A percentile compares a stretch with the other conserved stretches of the same genome.
phyloP scores from a whole-genome alignment of 2,329 filamentous ascomycete genomes.

The Fonsecaea multimorphosa region DNA sequence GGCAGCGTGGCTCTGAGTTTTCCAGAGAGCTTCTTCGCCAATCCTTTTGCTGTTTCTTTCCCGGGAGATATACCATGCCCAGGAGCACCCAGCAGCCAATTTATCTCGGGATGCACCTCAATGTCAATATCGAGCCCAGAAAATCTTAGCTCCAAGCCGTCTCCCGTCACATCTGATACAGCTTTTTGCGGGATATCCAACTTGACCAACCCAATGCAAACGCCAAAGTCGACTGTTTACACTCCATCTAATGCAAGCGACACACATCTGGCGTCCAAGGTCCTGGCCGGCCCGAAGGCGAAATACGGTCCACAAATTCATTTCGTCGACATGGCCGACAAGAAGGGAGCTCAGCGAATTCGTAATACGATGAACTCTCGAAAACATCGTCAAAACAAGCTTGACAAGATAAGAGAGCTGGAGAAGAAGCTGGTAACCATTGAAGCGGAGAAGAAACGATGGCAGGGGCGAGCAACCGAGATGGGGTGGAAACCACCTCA shows the following conservation, averaged over 20 bases:
- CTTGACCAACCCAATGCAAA: background rate
- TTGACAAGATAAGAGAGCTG: conserved; percentile 37
- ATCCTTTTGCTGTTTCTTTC: conserved; percentile 38
- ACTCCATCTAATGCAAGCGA: conserved; percentile 2
- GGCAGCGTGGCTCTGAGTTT: conserved; percentile 19
- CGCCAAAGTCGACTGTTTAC: conserved; percentile 2
- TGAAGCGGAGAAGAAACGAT: conserved; percentile 33
- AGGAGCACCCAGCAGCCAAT: conserved; percentile 10
- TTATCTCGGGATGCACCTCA: background rate
- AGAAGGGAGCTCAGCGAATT: conserved; percentile 37
- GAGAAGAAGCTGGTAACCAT: conserved; percentile 36
- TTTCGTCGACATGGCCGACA: conserved; percentile 39
- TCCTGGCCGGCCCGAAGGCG: conserved; percentile 2
- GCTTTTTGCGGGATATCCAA: background rate
- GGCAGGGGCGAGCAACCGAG: conserved; percentile 19
- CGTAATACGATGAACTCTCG: conserved; percentile 41
- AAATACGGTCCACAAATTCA: conserved; percentile 31
- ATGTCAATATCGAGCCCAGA: background rate
- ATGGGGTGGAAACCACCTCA: conserved; percentile 2
- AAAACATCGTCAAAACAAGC: conserved; percentile 39
- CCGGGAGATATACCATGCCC: conserved; percentile 35
- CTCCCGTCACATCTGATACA: background rate
- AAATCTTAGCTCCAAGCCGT: background rate
- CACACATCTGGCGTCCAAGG: background rate
- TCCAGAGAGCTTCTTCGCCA: conserved; percentile 35